phyloP scores from a whole-genome alignment of 2,329 filamentous ascomycete genomes.

The Thielaviopsis euricoi region DNA sequence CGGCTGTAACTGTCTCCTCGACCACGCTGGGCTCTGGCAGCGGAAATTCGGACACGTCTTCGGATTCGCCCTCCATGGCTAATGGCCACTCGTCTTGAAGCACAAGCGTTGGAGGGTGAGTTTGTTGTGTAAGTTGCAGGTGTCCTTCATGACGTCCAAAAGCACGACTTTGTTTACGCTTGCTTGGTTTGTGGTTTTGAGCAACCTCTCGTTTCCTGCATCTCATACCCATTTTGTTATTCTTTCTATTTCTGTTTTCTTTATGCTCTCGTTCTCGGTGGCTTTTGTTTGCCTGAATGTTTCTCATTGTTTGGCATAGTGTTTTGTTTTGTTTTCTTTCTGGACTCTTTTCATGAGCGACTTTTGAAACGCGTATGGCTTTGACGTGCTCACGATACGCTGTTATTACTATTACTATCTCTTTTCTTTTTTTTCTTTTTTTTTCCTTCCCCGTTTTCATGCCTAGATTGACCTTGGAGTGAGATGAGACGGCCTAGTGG shows the following conservation, averaged over 20 bases:
- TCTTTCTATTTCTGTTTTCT: not conserved
- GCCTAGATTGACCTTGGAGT: too few relatives aligned
- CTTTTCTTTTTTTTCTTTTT: not conserved
- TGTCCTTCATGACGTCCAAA: too few relatives aligned
- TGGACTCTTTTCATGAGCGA: not conserved
- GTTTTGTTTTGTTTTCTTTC: constrained; percentile 1
- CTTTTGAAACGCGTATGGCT: not conserved
- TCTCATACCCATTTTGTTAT: constrained; percentile 4
- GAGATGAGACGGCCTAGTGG: too few relatives aligned
- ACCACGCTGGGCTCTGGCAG: not conserved
- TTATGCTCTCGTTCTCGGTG: not conserved
- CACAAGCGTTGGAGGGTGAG: too few relatives aligned
- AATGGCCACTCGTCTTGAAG: too few relatives aligned
- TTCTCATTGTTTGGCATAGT: constrained; percentile 2
- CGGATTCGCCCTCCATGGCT: not conserved
- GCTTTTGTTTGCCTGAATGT: not conserved
- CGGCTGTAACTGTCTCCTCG: not conserved
- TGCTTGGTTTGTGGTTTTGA: not conserved
- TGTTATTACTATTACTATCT: constrained; percentile 3
- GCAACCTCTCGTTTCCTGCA: not conserved
- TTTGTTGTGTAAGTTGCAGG: too few relatives aligned
- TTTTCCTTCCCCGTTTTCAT: too few relatives aligned
- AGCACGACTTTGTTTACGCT: not conserved
- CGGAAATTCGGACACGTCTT: not conserved
- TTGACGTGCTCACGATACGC: not conserved